A percentile compares a stretch with the other conserved stretches of the same genome.
These are phyloP conservation scores for Rubroboletus satanas DNA, from an alignment of 768 basidiomycete species.

Conservation along the genomic window DNA sequence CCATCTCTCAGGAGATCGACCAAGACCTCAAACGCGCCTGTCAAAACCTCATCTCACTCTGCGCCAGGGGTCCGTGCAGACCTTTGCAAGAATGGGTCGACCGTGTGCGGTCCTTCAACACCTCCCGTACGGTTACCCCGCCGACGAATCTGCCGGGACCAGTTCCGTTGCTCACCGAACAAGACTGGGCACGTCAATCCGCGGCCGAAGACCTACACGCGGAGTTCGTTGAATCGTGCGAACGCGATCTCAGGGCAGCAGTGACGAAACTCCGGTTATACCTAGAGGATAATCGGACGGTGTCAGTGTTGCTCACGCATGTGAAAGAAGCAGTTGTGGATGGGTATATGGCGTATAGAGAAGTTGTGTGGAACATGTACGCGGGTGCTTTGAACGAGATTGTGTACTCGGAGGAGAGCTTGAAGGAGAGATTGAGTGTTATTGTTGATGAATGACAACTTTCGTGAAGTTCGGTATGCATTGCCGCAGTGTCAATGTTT, in stretches of 20 bases:
- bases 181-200: slow-evolving; percentile 50
- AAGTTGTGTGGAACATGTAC: slow-evolving; percentile 52
- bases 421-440: slow-evolving; percentile 39
- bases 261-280: slow-evolving; percentile 67
- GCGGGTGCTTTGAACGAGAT: slow-evolving; percentile 33
- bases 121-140: slow-evolving; percentile 18
- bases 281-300: slow-evolving; percentile 76
- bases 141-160: slow-evolving; percentile 16
- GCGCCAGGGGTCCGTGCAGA: slow-evolving; percentile 52
- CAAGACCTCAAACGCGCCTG: slow-evolving; percentile 79
- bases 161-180: slow-evolving; percentile 31
- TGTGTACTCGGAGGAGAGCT: slow-evolving; percentile 33
- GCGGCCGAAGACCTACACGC: slow-evolving; percentile 48
- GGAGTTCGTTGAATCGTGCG: slow-evolving; percentile 52
- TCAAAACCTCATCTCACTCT: slow-evolving; percentile 73
- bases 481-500: background rate
- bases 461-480: background rate
- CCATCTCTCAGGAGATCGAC: slow-evolving; percentile 70
- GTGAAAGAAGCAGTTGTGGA: slow-evolving; percentile 71
- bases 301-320: slow-evolving; percentile 72
- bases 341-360: slow-evolving; percentile 70
- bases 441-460: slow-evolving; percentile 30
- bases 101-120: slow-evolving; percentile 38
- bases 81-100: slow-evolving; percentile 65
- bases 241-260: slow-evolving; percentile 51